phyloP scores from a whole-genome alignment of 2,329 filamentous ascomycete genomes.

The Hypoxylon sp. region DNA sequence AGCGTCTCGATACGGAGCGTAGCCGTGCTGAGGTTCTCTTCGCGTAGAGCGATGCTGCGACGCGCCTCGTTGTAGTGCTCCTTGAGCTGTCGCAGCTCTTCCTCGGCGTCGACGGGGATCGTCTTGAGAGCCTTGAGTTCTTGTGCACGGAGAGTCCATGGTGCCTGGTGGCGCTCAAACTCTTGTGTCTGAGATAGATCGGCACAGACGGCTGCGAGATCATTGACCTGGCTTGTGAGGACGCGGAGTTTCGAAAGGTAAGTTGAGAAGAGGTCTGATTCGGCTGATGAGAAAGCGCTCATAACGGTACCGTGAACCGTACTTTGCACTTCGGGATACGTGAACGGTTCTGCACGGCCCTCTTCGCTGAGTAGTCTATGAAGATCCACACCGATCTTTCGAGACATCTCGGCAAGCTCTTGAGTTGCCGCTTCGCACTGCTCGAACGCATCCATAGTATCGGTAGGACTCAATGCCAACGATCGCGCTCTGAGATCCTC shows the following conservation, averaged over 20 bases:
- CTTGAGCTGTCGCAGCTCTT: slow-evolving; percentile 81
- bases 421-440: slow-evolving; percentile 70
- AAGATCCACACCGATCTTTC: slow-evolving; percentile 71
- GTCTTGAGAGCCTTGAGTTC: slow-evolving; percentile 85
- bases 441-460: slow-evolving; percentile 74
- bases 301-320: slow-evolving; percentile 66
- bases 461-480: slow-evolving; percentile 73
- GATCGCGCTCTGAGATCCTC: slow-evolving; percentile 80
- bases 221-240: slow-evolving; percentile 69
- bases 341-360: slow-evolving; percentile 71
- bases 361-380: slow-evolving; percentile 74
- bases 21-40: slow-evolving; percentile 84
- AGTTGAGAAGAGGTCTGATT: slow-evolving; percentile 74
- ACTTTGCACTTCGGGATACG: slow-evolving; percentile 70
- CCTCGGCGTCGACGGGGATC: slow-evolving; percentile 81
- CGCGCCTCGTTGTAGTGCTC: slow-evolving; percentile 82
- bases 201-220: slow-evolving; percentile 73
- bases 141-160: slow-evolving; percentile 84
- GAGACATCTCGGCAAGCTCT: slow-evolving; percentile 71
- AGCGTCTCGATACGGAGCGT: slow-evolving; percentile 94
- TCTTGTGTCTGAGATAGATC: slow-evolving; percentile 78
- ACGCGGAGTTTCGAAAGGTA: slow-evolving; percentile 72
- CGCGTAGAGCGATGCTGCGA: slow-evolving; percentile 73
- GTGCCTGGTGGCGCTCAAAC: slow-evolving; percentile 77
- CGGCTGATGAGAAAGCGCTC: slow-evolving; percentile 60